Conservation (phyloP, 2,329 filamentous ascomycete species). For the Capronia coronata region DNA sequence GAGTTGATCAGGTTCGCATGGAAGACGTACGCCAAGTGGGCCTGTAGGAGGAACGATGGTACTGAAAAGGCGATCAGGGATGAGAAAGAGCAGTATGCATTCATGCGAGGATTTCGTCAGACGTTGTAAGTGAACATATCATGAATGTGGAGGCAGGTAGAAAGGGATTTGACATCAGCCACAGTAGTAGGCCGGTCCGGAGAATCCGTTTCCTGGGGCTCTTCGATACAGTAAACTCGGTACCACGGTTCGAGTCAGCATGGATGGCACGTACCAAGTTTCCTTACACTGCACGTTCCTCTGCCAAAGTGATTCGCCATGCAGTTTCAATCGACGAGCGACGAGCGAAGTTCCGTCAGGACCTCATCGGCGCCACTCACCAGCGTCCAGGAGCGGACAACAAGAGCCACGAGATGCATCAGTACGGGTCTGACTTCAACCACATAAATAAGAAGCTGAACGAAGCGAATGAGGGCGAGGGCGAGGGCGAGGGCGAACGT, state of each 20-base stretch:
- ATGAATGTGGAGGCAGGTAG: background rate
- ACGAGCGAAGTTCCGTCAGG: constrained; percentile 53
- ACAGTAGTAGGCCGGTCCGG: constrained; percentile 56
- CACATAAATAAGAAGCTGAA: constrained; percentile 8
- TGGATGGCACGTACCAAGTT: constrained; percentile 72
- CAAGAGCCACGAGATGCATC: constrained; percentile 2
- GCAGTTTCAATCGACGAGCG: constrained; percentile 54
- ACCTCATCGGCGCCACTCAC: constrained; percentile 45
- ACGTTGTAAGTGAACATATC: constrained; percentile 54
- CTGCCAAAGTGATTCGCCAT: constrained; percentile 51
- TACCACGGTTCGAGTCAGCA: constrained; percentile 65
- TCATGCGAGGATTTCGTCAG: constrained; percentile 73
- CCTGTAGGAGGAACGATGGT: constrained; percentile 36
- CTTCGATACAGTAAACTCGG: constrained; percentile 77
- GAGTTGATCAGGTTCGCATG: constrained; percentile 79
- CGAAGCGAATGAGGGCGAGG: background rate
- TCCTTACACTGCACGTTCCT: constrained; percentile 52
- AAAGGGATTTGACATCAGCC: background rate
- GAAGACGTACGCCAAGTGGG: constrained; percentile 73
- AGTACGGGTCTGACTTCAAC: constrained; percentile 13
- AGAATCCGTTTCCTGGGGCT: constrained; percentile 70
- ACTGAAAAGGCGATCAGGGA: constrained; percentile 42
- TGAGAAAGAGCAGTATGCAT: constrained; percentile 60
- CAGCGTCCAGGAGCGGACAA: constrained; percentile 8
- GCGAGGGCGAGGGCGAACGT: no score